Base-by-base conservation (phyloP, 1,139 yeast genomes). In the Meyerozyma sp. region DNA sequence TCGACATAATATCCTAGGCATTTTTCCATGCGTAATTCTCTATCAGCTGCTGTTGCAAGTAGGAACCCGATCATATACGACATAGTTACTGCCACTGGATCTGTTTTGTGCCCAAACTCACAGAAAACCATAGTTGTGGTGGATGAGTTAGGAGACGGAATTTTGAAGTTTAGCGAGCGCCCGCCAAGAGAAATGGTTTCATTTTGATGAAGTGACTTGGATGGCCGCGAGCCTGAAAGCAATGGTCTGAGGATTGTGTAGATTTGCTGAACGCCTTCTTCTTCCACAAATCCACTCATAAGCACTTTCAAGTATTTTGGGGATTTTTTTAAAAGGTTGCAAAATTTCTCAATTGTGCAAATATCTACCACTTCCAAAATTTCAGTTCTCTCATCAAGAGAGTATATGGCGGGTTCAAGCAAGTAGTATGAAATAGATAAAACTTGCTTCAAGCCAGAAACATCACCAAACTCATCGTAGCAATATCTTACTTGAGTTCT, bases 331-430 rank as follows among this genome's bases (percentile, higher is more conserved):
- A 73, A 59, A 0, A 38, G 10, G 0, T 46, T 34, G 11, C 44
- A 40, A 58, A 61, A 32, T 8, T 52, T 51, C 38, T 67, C 58
- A 1, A 67, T 35, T 9, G 57, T 52, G 0, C 49, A 41, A n/a
- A 52, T 30, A n/a, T 55, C 59, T 3, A 67, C 43, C 25, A 55
- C 51, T 40, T 68, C 73, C n/a, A 69, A 46, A 1, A 60, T 61
- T 36, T 42, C 76, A 5, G 75, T 49, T 52, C 86, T 65, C 37
- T 77, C 77, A 27, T 77, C 75, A 3, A 79, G 43, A 1, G 70
- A 54, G 77, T 79, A 79, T 21, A 78, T 66, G 40, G 68, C 61
- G 44, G 75, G 73, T 49, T 84, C 91, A 35, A 82, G 49, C 0
- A 75, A 61, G n/a, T 75, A 61, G 2, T 75, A 60, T 0, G 79